These are phyloP conservation scores for Cetradonia linearis DNA, from an alignment of 495 filamentous ascomycete species.

Conservation along the genomic window DNA sequence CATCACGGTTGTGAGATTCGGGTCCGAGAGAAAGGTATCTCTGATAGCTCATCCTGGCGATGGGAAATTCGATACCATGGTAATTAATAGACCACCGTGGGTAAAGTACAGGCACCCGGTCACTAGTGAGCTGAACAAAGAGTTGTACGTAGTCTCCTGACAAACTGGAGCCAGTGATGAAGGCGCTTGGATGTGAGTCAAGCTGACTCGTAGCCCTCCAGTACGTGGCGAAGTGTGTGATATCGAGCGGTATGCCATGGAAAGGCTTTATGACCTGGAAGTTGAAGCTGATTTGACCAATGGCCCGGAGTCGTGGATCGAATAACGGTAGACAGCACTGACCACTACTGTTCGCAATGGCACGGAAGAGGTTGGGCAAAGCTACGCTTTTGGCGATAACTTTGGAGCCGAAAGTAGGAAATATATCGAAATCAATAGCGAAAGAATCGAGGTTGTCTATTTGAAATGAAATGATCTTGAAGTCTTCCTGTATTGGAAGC, in stretches of 20 bases:
- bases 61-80: constrained; percentile 67
- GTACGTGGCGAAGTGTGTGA: constrained; percentile 96
- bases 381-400: constrained; percentile 93
- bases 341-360: constrained; percentile 62
- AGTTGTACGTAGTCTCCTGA: constrained; percentile 87
- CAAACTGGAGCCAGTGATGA: constrained; percentile 91
- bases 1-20: constrained; percentile 34
- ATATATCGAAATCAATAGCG: constrained; percentile 93
- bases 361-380: constrained; percentile 72
- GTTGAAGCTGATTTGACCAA: constrained; percentile 86
- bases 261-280: constrained; percentile 97
- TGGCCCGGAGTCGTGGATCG: constrained; percentile 83
- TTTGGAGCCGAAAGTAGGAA: constrained; percentile 92
- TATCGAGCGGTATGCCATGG: constrained; percentile 84
- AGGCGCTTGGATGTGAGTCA: constrained; percentile 67
- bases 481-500: constrained; percentile 92
- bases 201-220: constrained; percentile 96
- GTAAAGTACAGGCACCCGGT: constrained; percentile 77
- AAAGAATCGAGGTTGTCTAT: constrained; percentile 88
- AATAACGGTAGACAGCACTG: constrained; percentile 80
- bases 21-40: constrained; percentile 64
- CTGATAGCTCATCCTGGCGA: constrained; percentile 60
- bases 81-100: constrained; percentile 70
- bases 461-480: constrained; percentile 84
- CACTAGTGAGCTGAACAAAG: constrained; percentile 80